These are phyloP conservation scores for Pterulicium gracile DNA, from an alignment of 1,284 basidiomycete species.

Conservation along the genomic window DNA sequence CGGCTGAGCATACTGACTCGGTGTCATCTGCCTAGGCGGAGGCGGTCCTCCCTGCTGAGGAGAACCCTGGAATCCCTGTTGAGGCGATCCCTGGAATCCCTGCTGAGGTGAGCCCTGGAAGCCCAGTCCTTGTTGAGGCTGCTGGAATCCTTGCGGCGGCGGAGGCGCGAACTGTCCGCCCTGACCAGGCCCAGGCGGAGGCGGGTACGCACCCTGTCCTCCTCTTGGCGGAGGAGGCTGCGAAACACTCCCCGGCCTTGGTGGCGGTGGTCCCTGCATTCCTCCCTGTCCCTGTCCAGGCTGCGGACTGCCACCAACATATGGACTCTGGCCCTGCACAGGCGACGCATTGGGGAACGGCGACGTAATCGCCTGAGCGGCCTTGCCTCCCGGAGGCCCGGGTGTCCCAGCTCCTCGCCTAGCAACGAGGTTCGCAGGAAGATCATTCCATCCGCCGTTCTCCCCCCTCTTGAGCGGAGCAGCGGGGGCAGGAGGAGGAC, in stretches of 20 bases:
- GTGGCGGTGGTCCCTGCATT: slow-evolving; percentile 41
- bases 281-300: slow-evolving; percentile 27
- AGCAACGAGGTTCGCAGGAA: slow-evolving; percentile 46
- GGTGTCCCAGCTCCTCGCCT: slow-evolving; percentile 42
- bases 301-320: slow-evolving; percentile 35
- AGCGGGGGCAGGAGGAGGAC: slow-evolving; percentile 13
- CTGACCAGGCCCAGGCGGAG: slow-evolving; percentile 6
- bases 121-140: slow-evolving; percentile 13
- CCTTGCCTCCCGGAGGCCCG: slow-evolving; percentile 33
- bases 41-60: slow-evolving; percentile 16
- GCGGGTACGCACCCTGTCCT: no score
- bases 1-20: background rate
- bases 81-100: no score
- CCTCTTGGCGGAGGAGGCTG: slow-evolving; percentile 17
- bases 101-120: no score
- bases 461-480: slow-evolving; percentile 45
- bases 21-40: slow-evolving; percentile 15
- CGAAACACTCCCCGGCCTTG: slow-evolving; percentile 47
- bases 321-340: slow-evolving; percentile 31
- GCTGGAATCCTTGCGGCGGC: slow-evolving; percentile 14
- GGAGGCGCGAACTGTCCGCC: slow-evolving; percentile 9
- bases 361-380: slow-evolving; percentile 68
- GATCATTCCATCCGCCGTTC: slow-evolving; percentile 89
- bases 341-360: slow-evolving; percentile 77
- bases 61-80: slow-evolving; percentile 17